Conservation (phyloP, 1,284 basidiomycete genomes). For the Pseudozyma tsukubaensis region DNA sequence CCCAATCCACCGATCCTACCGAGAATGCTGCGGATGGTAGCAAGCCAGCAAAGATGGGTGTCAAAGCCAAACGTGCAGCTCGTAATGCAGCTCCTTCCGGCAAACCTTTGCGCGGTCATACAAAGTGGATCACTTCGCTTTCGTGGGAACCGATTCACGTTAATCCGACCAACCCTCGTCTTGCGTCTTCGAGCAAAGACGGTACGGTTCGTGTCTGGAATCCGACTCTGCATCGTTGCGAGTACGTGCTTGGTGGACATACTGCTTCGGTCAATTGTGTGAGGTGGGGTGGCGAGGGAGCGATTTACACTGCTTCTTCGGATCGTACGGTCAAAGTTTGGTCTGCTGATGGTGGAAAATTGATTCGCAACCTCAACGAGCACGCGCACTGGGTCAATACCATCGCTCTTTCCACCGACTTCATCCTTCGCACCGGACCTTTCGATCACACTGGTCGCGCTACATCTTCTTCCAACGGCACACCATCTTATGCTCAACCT, state of each 20-base stretch:
- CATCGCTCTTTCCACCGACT: constrained; percentile 93
- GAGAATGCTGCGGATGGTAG: constrained; percentile 7
- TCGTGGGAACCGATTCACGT: constrained; percentile 93
- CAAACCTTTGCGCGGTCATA: constrained; percentile 78
- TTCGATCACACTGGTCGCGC: constrained; percentile 80
- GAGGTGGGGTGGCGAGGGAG: constrained; percentile 81
- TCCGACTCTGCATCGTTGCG: constrained; percentile 77
- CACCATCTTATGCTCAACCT: constrained; percentile 37
- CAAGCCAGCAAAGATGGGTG: constrained; percentile 51
- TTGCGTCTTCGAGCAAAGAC: constrained; percentile 96
- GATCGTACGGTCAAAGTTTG: constrained; percentile 94
- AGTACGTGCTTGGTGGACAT: constrained; percentile 91
- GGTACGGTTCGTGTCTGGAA: constrained; percentile 95
- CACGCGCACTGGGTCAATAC: constrained; percentile 99
- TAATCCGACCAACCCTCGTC: constrained; percentile 71
- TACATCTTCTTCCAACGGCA: neutral
- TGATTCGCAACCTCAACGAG: constrained; percentile 81
- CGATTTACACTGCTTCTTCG: constrained; percentile 86
- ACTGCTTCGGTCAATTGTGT: constrained; percentile 94
- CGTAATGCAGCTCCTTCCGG: constrained; percentile 61
- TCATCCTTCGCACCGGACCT: constrained; percentile 91
- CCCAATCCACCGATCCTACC: constrained; percentile 6
- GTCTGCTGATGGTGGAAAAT: constrained; percentile 81
- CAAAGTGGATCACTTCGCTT: constrained; percentile 97
- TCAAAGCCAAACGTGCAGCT: constrained; percentile 57